Evolutionary conservation across 1,139 yeast species (phyloP), one percentile per base, ranked within the genome.

Genomic region (Lipomyces yarrowii): DNA sequence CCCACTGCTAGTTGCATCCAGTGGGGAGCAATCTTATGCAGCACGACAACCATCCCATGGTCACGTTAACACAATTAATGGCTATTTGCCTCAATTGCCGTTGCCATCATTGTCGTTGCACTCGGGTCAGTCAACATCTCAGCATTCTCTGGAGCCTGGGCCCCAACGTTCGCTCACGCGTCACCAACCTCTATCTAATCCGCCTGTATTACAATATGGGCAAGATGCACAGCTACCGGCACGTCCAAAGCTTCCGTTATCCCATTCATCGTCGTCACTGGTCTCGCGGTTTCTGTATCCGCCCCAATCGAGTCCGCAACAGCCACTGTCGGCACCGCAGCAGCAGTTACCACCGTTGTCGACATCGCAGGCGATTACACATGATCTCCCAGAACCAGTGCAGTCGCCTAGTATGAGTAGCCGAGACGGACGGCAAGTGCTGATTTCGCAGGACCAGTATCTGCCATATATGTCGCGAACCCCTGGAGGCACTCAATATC

Each of bases 211-310:
- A 2, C 21, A 26, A 3, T 6, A 15, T 30, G 57, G 39, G 18
- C 10, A 26, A 32, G 32, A 30, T 37, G n/a, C n/a, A 7, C 18
- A 23, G 21, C 42, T 55, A 15, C 55, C 60, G 21, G 21, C 11
- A 23, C 54, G 60, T n/a, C 60, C 60, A 8, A 54, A 21, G 21
- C 33, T 57, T 18, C 60, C 60, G 15, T 32, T 57, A 26, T 18
- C 60, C 23, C 46, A 57, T 10, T n/a, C 55, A 2, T 57, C 60
- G 23, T 26, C 30, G n/a, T 57, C 56, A 8, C 30, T 57, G 39
- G n/a, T 57, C 26, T 57, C 60, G 56, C 60, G 60, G 23, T 42
- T 35, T 18, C 26, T 32, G 60, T 42, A 57, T 32, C 58, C 59
- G 46, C 64, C 62, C 26, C 56, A 52, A 7, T 32, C 33, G 33